Evolutionary conservation across 1,284 basidiomycete species (phyloP).

Genomic region (Papiliotrema fonsecae): DNA sequence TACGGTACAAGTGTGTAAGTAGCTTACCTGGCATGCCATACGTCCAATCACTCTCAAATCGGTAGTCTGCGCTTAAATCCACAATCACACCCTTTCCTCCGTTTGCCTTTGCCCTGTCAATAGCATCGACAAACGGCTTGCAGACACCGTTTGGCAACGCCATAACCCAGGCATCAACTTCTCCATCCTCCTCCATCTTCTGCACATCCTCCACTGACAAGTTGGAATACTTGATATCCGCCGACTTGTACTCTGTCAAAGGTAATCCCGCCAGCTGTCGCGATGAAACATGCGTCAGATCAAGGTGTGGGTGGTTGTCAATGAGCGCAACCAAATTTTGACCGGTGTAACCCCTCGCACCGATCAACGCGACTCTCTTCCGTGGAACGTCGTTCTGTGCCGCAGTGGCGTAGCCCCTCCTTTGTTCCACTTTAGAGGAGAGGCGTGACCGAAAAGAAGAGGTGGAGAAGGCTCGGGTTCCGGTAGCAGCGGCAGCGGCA

Average conservation of each 20-base stretch:
- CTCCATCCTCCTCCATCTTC: conserved; percentile 76
- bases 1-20: not conserved
- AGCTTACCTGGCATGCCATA: conserved; percentile 97
- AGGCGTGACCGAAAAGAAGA: conserved; percentile 51
- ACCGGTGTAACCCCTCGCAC: conserved; percentile 90
- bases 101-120: conserved; percentile 66
- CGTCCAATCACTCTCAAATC: conserved; percentile 91
- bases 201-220: conserved; percentile 71
- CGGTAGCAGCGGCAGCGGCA: conserved; percentile 45
- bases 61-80: conserved; percentile 90
- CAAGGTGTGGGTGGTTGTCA: conserved; percentile 77
- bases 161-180: conserved; percentile 96
- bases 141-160: conserved; percentile 94
- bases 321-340: conserved; percentile 83
- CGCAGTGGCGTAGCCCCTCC: conserved; percentile 50
- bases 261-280: conserved; percentile 83
- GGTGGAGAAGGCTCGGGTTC: conserved; percentile 67
- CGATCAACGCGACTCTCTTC: conserved; percentile 91
- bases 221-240: conserved; percentile 70
- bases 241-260: conserved; percentile 78
- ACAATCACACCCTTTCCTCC: conserved; percentile 66
- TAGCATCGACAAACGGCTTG: conserved; percentile 95
- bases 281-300: conserved; percentile 91
- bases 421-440: conserved; percentile 33
- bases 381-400: conserved; percentile 56